Evolutionary conservation across 306 rosid species (phyloP).

Genomic region (Potentilla sterilis): DNA sequence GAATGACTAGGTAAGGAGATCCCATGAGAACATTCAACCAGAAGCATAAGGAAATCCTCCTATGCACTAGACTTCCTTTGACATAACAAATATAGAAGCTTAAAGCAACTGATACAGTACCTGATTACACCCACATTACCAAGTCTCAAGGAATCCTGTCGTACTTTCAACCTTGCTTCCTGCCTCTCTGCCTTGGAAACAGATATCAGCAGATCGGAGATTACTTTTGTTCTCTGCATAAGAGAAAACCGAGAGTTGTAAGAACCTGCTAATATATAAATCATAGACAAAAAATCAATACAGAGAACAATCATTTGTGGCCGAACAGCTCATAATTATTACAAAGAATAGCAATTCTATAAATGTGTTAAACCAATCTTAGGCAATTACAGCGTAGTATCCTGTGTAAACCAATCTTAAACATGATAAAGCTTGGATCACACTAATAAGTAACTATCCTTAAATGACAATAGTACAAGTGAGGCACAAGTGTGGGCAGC

Average conservation of each 20-base stretch:
- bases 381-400: not conserved
- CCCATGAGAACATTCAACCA: not conserved
- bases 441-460: not conserved
- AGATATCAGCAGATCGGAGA: slow-evolving; percentile 93
- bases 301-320: not conserved
- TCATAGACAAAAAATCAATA: not conserved
- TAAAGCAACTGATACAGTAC: slow-evolving; percentile 36
- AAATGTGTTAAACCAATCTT: not conserved
- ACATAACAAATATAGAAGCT: not conserved
- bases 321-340: not conserved
- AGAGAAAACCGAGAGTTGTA: slow-evolving; percentile 21
- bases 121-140: slow-evolving; percentile 98
- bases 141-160: slow-evolving; percentile 94
- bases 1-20: slow-evolving; percentile 1
- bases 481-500: not conserved
- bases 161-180: slow-evolving; percentile 95
- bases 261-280: not conserved
- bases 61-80: slow-evolving; percentile 7
- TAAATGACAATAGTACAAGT: not conserved
- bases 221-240: slow-evolving; percentile 83
- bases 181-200: slow-evolving; percentile 96
- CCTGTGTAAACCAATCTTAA: not conserved
- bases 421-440: not conserved
- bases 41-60: not conserved
- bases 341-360: not conserved